Conservation (phyloP, 148 eudicot species). For the Cornus florida region DNA sequence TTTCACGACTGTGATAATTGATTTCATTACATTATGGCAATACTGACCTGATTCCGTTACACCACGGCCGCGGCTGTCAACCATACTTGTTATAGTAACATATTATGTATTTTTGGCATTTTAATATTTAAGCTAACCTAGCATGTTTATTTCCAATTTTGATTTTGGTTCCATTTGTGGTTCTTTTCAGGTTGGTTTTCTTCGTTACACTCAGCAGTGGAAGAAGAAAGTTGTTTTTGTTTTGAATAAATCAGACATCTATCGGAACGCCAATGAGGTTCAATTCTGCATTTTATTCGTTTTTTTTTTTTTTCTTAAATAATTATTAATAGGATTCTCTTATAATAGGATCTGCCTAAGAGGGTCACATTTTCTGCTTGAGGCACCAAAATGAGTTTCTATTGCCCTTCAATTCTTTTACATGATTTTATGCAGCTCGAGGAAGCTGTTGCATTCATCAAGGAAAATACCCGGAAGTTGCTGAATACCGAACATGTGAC, state of each 20-base stretch:
- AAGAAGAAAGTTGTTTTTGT: constrained; percentile 87
- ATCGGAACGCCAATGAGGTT: constrained; percentile 68
- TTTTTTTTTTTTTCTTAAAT: constrained; percentile 2
- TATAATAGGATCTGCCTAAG: neutral
- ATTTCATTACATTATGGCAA: too few species aligned
- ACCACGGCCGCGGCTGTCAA: too few species aligned
- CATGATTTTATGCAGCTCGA: constrained; percentile 63
- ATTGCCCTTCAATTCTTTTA: neutral
- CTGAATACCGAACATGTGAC: constrained; percentile 67
- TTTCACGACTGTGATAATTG: too few species aligned
- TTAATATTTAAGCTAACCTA: neutral
- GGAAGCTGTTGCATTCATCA: constrained; percentile 78
- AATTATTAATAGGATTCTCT: neutral
- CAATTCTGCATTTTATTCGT: neutral
- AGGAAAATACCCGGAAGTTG: constrained; percentile 67
- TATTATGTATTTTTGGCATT: neutral
- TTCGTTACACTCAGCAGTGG: constrained; percentile 96
- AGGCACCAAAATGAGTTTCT: neutral
- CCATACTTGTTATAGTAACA: too few species aligned
- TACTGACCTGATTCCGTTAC: too few species aligned
- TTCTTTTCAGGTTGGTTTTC: constrained; percentile 78
- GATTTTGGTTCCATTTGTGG: constrained; percentile 17
- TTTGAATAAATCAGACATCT: constrained; percentile 85
- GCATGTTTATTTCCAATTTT: constrained; percentile 4
- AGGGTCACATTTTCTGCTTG: neutral